Base-by-base conservation (phyloP, 2,329 filamentous ascomycete genomes). In the Periconia sp. region DNA sequence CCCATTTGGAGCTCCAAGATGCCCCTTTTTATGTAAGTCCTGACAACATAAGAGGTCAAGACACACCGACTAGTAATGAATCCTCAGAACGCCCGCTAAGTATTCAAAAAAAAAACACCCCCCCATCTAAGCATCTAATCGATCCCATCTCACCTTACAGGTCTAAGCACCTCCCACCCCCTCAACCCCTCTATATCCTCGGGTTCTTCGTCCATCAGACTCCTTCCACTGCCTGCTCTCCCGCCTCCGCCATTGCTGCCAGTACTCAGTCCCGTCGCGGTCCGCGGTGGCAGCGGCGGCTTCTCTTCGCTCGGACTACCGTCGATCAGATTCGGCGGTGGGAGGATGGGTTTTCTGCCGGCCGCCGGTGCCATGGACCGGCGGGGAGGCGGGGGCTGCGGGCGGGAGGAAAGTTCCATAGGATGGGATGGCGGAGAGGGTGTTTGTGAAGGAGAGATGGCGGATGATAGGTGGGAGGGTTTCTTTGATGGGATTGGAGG, bases 111-210 rank as follows among this genome's bases (percentile, higher is more conserved):
- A n/a, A n/a, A n/a, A n/a, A n/a, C 50, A 50, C 47, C 46, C 43
- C 47, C 40, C 49, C 45, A 46, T 32, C 6, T 21, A 5, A 42
- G 46, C 42, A 37, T 48, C 40, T 33, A 30, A 19, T 33, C 39
- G 35, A 26, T 22, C 40, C 36, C 40, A 36, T 45, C 22, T 23
- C 28, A 57, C 29, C 53, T 31, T 13, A 53, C 49, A 24, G 69
- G 69, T 40, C 53, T 61, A 37, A 73, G 47, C 19, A 71, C 70
- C 50, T 72, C 69, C 70, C 70, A 73, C 25, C 65, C 66, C 46
- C 43, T 61, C 57, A 71, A 55, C 23, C 50, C 56, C 30, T 61
- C 57, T 53, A 69, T 40, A 11, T 65, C 65, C 21, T 66, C 65
- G 4, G 50, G 51, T 35, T 62, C 64, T 23, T 70, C 66, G 36